Evolutionary conservation across 495 filamentous ascomycete species (phyloP).

Genomic region (Daldinia caldariorum): DNA sequence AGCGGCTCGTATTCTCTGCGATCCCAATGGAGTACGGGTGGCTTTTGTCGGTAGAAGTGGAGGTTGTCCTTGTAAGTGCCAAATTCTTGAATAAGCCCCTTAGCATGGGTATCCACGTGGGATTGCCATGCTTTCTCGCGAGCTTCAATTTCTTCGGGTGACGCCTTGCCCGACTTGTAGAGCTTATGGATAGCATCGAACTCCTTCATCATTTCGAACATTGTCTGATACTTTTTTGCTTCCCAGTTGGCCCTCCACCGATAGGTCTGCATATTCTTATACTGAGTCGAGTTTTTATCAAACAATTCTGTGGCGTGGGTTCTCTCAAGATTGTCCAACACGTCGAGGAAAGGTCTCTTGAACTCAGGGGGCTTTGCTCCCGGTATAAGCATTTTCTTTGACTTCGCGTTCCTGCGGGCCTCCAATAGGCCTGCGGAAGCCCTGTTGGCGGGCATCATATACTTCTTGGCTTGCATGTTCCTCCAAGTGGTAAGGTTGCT

Average conservation of each 20-base stretch:
- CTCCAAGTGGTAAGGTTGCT: slow-evolving; percentile 38
- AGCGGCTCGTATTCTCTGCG: slow-evolving; percentile 69
- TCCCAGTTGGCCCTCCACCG: slow-evolving; percentile 44
- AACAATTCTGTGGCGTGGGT: slow-evolving; percentile 32
- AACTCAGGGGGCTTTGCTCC: slow-evolving; percentile 38
- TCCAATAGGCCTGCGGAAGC: slow-evolving; percentile 46
- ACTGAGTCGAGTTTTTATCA: slow-evolving; percentile 36
- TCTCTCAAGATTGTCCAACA: slow-evolving; percentile 48
- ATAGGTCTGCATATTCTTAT: slow-evolving; percentile 32
- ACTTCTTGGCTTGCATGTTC: slow-evolving; percentile 49
- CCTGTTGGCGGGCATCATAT: slow-evolving; percentile 46
- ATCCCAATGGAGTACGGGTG: slow-evolving; percentile 69
- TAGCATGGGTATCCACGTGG: slow-evolving; percentile 15
- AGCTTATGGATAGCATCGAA: slow-evolving; percentile 35
- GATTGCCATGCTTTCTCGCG: slow-evolving; percentile 39
- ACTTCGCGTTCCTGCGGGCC: slow-evolving; percentile 32
- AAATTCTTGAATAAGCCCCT: slow-evolving; percentile 37
- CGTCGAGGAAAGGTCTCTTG: slow-evolving; percentile 46
- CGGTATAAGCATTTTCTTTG: slow-evolving; percentile 3
- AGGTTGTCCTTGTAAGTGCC: slow-evolving; percentile 58
- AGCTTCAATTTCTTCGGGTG: slow-evolving; percentile 14
- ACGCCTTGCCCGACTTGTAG: slow-evolving; percentile 22
- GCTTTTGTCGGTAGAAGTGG: slow-evolving; percentile 52
- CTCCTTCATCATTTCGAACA: slow-evolving; percentile 44
- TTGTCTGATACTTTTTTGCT: slow-evolving; percentile 21